Evolutionary conservation across 2,329 filamentous ascomycete species (phyloP).

Genomic region (Alternaria sp.): DNA sequence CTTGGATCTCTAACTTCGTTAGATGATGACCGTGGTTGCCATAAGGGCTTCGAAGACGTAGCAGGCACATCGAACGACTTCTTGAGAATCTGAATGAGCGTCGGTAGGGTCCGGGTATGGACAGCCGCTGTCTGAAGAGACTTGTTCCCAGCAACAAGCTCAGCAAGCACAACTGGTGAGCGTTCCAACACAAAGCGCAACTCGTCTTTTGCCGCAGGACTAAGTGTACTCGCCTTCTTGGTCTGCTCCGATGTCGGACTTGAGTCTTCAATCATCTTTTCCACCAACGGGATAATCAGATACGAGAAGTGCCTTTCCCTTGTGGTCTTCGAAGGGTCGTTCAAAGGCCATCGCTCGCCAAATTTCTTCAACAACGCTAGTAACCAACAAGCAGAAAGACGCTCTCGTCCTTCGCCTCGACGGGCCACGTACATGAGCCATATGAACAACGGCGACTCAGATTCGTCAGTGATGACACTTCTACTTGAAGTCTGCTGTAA

Average conservation of each 20-base stretch:
- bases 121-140: conserved; percentile 83
- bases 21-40: conserved; percentile 57
- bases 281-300: conserved; percentile 58
- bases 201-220: conserved; percentile 59
- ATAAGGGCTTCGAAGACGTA: conserved; percentile 61
- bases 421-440: conserved; percentile 59
- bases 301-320: conserved; percentile 56
- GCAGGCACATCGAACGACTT: conserved; percentile 69
- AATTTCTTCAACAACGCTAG: conserved; percentile 49
- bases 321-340: conserved; percentile 49
- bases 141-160: conserved; percentile 79
- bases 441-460: conserved; percentile 57
- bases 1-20: conserved; percentile 35
- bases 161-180: conserved; percentile 78
- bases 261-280: conserved; percentile 57
- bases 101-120: conserved; percentile 71
- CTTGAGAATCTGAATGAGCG: conserved; percentile 71
- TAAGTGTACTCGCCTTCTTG: conserved; percentile 32
- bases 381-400: conserved; percentile 55
- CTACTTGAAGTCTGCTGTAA: conserved; percentile 39
- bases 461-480: conserved; percentile 51
- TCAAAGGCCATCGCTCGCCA: conserved; percentile 48
- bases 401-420: conserved; percentile 51
- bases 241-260: conserved; percentile 34
- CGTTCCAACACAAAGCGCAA: conserved; percentile 53